A percentile compares a stretch with the other conserved stretches of the same genome.
phyloP scores from a whole-genome alignment of 345 rosid species.

The Combretum micranthum region DNA sequence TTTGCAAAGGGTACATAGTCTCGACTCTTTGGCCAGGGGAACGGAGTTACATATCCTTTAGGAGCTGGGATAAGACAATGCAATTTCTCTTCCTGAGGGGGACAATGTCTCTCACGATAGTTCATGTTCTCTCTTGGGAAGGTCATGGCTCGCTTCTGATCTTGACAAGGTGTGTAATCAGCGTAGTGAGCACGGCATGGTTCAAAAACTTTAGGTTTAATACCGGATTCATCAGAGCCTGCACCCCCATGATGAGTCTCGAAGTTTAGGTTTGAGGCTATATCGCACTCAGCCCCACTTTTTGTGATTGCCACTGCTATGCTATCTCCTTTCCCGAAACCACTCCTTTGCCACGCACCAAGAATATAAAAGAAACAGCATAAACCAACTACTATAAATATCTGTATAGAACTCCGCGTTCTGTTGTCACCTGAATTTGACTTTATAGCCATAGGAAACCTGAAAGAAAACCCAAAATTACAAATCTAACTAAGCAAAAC shows the following conservation, averaged over 20 bases:
- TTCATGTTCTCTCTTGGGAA: slow-evolving; percentile 91
- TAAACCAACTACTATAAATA: slow-evolving; percentile 68
- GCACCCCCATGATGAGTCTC: slow-evolving; percentile 91
- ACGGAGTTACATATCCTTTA: slow-evolving; percentile 90
- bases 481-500: background rate
- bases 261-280: slow-evolving; percentile 61
- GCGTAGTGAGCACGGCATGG: slow-evolving; percentile 58
- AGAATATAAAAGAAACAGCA: slow-evolving; percentile 89
- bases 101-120: slow-evolving; percentile 92
- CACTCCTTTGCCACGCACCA: slow-evolving; percentile 99
- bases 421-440: slow-evolving; percentile 61
- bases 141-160: slow-evolving; percentile 93
- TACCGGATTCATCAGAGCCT: slow-evolving; percentile 35
- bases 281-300: slow-evolving; percentile 73
- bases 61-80: slow-evolving; percentile 91
- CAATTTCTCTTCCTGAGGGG: slow-evolving; percentile 59
- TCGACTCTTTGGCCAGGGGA: slow-evolving; percentile 98
- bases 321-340: slow-evolving; percentile 96
- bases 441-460: slow-evolving; percentile 70
- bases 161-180: slow-evolving; percentile 98
- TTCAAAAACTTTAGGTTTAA: slow-evolving; percentile 50
- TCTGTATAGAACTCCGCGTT: slow-evolving; percentile 81
- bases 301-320: slow-evolving; percentile 82
- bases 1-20: slow-evolving; percentile 96
- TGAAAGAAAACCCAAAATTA: slow-evolving; percentile 12